These are phyloP conservation scores for Cladosporium colombiae DNA, from an alignment of 2,329 filamentous ascomycete species.

Conservation along the genomic window DNA sequence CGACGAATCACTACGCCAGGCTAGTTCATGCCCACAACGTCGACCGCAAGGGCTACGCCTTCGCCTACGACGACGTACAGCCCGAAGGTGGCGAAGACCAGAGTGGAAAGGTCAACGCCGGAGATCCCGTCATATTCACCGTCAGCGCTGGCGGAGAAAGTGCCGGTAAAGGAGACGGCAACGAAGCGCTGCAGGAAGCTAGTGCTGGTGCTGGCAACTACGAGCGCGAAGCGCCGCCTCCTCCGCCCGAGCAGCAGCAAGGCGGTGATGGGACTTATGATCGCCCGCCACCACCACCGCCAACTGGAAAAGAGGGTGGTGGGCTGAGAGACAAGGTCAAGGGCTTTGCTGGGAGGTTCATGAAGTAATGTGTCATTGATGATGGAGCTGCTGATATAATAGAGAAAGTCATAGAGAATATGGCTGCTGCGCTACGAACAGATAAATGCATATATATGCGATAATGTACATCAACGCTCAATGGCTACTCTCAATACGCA, in stretches of 20 bases:
- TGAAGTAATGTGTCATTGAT: constrained; percentile 23
- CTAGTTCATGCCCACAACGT: constrained; percentile 62
- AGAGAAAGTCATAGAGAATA: background rate
- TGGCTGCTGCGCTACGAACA: background rate
- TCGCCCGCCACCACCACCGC: constrained; percentile 24
- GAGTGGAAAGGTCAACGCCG: constrained; percentile 53
- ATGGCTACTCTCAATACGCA: background rate
- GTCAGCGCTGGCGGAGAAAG: constrained; percentile 49
- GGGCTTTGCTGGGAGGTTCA: constrained; percentile 25
- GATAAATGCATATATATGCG: background rate
- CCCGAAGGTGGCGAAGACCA: constrained; percentile 59
- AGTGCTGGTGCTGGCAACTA: constrained; percentile 1
- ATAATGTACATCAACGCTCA: background rate
- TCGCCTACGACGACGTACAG: constrained; percentile 69
- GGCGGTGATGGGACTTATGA: constrained; percentile 15
- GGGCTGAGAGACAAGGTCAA: constrained; percentile 25
- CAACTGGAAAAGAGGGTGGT: constrained; percentile 9
- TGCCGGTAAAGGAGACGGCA: constrained; percentile 21
- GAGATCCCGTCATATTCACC: constrained; percentile 48
- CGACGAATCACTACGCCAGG: constrained; percentile 59
- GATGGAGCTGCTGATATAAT: background rate
- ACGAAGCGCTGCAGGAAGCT: constrained; percentile 1
- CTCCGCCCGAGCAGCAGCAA: constrained; percentile 6
- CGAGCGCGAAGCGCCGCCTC: constrained; percentile 13
- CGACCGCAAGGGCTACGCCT: constrained; percentile 65